Evolutionary conservation across 805 yeast species (phyloP).

Genomic region (Spathaspora gorwiae): DNA sequence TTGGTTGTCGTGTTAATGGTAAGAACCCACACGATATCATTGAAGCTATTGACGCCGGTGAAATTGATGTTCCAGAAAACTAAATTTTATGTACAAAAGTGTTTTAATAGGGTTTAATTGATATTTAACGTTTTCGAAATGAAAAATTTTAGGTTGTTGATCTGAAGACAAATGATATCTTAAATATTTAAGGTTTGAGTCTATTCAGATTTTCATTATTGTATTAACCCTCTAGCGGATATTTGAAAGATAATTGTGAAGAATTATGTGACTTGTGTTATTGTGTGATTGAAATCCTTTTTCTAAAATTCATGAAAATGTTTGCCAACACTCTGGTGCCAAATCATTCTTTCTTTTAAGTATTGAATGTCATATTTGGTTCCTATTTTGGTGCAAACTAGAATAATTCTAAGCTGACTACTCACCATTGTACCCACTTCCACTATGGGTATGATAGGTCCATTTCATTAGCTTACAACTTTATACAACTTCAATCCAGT

Average conservation of each 20-base stretch:
- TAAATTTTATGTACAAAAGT: slow-evolving; percentile 37
- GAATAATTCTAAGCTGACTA: slow-evolving; percentile 54
- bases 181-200: too few species aligned
- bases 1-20: slow-evolving; percentile 99
- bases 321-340: slow-evolving; percentile 95
- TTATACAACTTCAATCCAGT: too few species aligned
- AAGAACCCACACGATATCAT: slow-evolving; percentile 99
- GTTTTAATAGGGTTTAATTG: slow-evolving; percentile 29
- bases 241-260: too few species aligned
- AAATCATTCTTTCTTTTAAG: slow-evolving; percentile 28
- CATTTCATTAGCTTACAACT: slow-evolving; percentile 57
- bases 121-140: slow-evolving; percentile 11
- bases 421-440: slow-evolving; percentile 57
- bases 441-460: slow-evolving; percentile 53
- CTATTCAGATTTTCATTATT: too few species aligned
- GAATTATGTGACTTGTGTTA: too few species aligned
- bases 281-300: too few species aligned
- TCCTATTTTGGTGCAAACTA: slow-evolving; percentile 93
- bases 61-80: slow-evolving; percentile 87
- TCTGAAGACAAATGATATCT: too few species aligned
- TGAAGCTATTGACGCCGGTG: slow-evolving; percentile 98
- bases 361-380: slow-evolving; percentile 49
- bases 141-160: not conserved
- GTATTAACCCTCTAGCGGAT: too few species aligned
- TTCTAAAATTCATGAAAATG: slow-evolving; percentile 18